Conservation (phyloP, 2,329 filamentous ascomycete species). For the Dothistroma septosporum region DNA sequence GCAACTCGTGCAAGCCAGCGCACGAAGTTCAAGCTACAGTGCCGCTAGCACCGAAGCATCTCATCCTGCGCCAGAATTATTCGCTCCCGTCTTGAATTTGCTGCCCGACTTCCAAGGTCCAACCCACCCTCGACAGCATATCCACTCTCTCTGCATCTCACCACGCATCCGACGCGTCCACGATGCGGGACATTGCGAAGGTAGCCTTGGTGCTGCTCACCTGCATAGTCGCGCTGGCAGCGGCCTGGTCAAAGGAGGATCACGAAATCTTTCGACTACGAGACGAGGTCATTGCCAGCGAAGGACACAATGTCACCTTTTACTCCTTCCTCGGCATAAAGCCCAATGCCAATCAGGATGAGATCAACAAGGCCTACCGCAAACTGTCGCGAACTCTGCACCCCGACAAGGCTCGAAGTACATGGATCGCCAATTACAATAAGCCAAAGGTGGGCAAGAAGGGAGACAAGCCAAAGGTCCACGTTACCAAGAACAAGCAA, state of each 20-base stretch:
- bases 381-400: constrained; percentile 79
- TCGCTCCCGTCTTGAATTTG: constrained; percentile 2
- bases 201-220: constrained; percentile 66
- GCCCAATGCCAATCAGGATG: constrained; percentile 70
- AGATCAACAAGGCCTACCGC: constrained; percentile 91
- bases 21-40: background rate
- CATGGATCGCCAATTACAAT: constrained; percentile 67
- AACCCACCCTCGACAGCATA: constrained; percentile 1
- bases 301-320: constrained; percentile 79
- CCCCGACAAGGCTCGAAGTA: constrained; percentile 91
- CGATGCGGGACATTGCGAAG: constrained; percentile 65
- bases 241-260: constrained; percentile 91
- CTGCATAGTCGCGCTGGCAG: constrained; percentile 61
- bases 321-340: constrained; percentile 85
- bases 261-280: constrained; percentile 95
- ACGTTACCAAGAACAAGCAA: constrained; percentile 64
- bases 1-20: background rate
- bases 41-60: background rate
- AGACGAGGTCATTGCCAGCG: constrained; percentile 73
- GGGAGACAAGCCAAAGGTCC: constrained; percentile 56
- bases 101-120: background rate
- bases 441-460: constrained; percentile 42
- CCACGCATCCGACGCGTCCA: constrained; percentile 29
- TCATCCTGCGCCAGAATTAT: background rate
- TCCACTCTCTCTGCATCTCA: constrained; percentile 9